phyloP scores from a whole-genome alignment of 2,329 filamentous ascomycete genomes.

The Calonectria henricotiae region DNA sequence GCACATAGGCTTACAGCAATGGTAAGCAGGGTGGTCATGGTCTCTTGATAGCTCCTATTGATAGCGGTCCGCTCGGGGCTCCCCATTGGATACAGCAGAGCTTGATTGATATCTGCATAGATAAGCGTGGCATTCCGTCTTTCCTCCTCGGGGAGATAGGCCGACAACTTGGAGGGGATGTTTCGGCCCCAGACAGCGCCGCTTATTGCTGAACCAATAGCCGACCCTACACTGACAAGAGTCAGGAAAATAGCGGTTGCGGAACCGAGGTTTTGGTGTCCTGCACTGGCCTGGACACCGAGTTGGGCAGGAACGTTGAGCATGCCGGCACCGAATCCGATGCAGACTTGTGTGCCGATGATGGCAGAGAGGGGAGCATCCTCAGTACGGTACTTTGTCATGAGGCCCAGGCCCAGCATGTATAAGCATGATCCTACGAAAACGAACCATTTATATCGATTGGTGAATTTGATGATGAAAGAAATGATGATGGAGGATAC shows the following conservation, averaged over 20 bases:
- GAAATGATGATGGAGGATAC: background rate
- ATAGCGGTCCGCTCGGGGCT: background rate
- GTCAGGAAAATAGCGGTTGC: background rate
- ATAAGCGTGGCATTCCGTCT: background rate
- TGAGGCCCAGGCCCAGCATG: constrained; percentile 1
- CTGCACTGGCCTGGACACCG: background rate
- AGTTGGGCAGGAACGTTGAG: background rate
- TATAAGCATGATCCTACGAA: background rate
- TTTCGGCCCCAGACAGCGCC: background rate
- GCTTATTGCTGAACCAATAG: background rate
- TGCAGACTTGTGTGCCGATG: background rate
- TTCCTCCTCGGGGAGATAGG: background rate
- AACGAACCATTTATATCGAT: background rate
- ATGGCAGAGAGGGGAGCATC: background rate
- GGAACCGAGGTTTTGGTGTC: background rate
- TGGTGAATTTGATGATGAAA: background rate
- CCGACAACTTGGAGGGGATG: background rate
- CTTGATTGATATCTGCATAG: background rate
- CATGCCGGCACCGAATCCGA: background rate
- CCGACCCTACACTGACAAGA: background rate
- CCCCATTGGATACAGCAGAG: background rate
- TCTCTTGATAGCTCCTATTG: background rate
- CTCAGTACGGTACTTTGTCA: background rate
- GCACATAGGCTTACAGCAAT: background rate
- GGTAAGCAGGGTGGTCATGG: background rate